Evolutionary conservation across 768 basidiomycete species (phyloP), one percentile per base, ranked within the genome.

Genomic region (Leccinum boreale): DNA sequence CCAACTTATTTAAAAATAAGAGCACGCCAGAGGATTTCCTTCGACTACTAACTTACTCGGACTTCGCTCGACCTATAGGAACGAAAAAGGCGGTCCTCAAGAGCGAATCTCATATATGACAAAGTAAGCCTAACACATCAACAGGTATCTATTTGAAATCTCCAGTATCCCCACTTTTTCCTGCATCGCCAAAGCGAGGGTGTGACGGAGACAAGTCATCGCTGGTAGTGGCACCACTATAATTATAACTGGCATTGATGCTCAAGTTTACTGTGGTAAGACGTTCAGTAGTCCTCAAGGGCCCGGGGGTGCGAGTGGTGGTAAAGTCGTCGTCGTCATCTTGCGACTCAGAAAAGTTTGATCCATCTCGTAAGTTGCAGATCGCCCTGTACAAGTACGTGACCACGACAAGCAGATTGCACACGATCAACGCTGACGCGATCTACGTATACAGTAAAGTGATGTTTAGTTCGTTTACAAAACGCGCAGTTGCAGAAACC

Each of bases 281-380:
- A 14, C 10, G 12, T 4, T 12, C 31, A 2, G 24, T 28, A 4
- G 15, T 26, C 23, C 44, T 21, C 9, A 19, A 15, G 1, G 8
- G 17, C 36, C 36, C 17, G 36, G 36, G 17, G 17, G 21, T 1
- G 12, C 58, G 62, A 1, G 50, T 57, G 3, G 47, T 57, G 8
- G 62, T 64, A 17, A 64, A 64, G n/a, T 64, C 62, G 5, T 63
- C 62, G 4, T 19, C n/a, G n/a, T 11, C 39, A 39, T 60, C 55
- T 12, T 39, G 9, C 7, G 6, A 19, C 19, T n/a, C 39, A 10
- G 51, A 24, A 1, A n/a, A 0, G 36, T 35, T 19, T 5, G 51
- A 42, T 14, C 53, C 45, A 21, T 47, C 7, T 24, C 28, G 12
- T 19, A 49, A n/a, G 17, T 11, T 28, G 42, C 53, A 17, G 11